Evolutionary conservation across 2,329 filamentous ascomycete genomes (phyloP), one percentile per base, ranked within the genome.

Genomic region (Talaromyces sp.): DNA sequence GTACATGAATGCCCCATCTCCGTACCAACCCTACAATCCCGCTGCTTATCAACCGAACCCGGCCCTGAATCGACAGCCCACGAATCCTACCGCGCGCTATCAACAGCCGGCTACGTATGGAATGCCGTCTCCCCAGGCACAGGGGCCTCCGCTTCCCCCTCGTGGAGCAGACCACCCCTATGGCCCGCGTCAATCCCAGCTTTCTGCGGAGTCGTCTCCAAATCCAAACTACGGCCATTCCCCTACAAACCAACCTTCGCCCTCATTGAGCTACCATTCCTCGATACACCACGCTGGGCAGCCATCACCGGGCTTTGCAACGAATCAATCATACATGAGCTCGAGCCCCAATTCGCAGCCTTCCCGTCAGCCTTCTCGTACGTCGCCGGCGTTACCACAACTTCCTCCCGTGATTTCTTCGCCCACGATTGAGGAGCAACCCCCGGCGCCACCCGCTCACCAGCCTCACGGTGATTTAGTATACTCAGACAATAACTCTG

Each of bases 11-110:
- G 61, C 60, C 10, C 63, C 72, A 8, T 23, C 53, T 27, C 63
- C 63, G 10, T 76, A 79, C 65, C 79, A 79, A 60, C 76, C 79
- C 10, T 83, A 83, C 66, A 79, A 82, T 60, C 81, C 81, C 1
- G 80, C 81, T 2, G 79, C 79, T 27, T 83, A 82, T 64, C 76
- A 79, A 52, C 69, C 76, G 23, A 65, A 75, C 4, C 66, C n/a
- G 67, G 72, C 28, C 64, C 70, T 4, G 65, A 66, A 27, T 65
- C 73, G 72, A 65, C 75, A 73, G 57, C 66, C 65, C 36, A 33
- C 68, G 33, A 69, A 67, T 65, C 68, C 68, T 58, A 65, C 66
- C 50, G 44, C 50, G 42, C 73, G 69, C 64, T 66, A 68, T 63
- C 67, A 72, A 62, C 65, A 68, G 57, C 68, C 67, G 31, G 68